Conservation (phyloP, 768 basidiomycete genomes). For the Mycena galopus region DNA sequence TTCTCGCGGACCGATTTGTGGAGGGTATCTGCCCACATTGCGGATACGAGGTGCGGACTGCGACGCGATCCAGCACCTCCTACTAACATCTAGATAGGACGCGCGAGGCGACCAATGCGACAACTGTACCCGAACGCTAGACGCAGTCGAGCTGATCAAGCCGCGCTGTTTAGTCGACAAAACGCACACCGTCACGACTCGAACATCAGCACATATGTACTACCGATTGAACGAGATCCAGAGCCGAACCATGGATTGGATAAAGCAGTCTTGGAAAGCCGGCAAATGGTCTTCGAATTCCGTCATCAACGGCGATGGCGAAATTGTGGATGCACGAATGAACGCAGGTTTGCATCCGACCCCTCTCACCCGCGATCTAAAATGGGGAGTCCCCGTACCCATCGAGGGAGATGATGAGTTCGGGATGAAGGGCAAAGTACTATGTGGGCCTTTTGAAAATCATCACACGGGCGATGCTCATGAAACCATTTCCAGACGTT, state of each 20-base stretch:
- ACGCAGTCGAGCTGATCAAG: conserved; percentile 92
- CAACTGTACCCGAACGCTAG: conserved; percentile 90
- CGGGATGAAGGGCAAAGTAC: conserved; percentile 94
- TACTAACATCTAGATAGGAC: conserved; percentile 63
- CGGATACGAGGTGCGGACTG: conserved; percentile 74
- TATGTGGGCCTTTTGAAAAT: conserved; percentile 73
- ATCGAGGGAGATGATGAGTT: conserved; percentile 79
- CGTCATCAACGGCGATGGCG: conserved; percentile 89
- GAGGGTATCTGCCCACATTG: conserved; percentile 99
- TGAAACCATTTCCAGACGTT: conserved; percentile 70
- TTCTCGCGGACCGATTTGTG: conserved; percentile 96
- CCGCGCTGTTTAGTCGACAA: conserved; percentile 94
- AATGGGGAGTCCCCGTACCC: conserved; percentile 97
- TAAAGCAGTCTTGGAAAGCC: conserved; percentile 78
- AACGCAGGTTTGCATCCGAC: conserved; percentile 89
- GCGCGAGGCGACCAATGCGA: conserved; percentile 99
- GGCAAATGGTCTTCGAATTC: conserved; percentile 96
- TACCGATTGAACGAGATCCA: conserved; percentile 88
- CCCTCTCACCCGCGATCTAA: conserved; percentile 92
- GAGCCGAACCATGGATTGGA: conserved; percentile 87
- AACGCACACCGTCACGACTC: conserved; percentile 80
- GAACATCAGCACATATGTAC: conserved; percentile 92
- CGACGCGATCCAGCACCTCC: neutral
- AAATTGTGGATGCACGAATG: conserved; percentile 90
- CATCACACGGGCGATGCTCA: conserved; percentile 7